Percentiles rank a stretch among this genome's conserved stretches.
Conservation (phyloP, 164 flowering plant species). For the Piper betle region DNA sequence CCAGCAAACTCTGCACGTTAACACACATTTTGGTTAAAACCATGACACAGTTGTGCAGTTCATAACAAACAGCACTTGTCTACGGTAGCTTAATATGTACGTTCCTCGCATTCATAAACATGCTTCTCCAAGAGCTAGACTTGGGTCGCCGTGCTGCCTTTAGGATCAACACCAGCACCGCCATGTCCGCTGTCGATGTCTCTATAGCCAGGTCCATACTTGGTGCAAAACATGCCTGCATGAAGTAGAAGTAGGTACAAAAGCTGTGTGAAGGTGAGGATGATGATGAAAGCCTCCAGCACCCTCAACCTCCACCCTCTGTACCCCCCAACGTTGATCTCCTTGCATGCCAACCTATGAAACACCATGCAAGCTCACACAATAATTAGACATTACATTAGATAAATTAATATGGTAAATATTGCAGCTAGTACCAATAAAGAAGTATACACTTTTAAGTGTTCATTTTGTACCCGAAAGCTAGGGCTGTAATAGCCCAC, state of each 20-base stretch:
- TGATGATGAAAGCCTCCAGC: conserved; percentile 60
- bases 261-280: conserved; percentile 53
- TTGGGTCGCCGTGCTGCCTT: neutral
- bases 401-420: neutral
- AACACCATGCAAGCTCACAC: neutral
- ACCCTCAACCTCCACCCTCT: conserved; percentile 86
- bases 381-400: neutral
- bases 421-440: neutral
- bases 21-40: too few species aligned
- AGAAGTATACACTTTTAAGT: neutral
- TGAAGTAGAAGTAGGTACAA: conserved; percentile 51
- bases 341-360: conserved; percentile 72
- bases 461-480: conserved; percentile 46
- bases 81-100: neutral
- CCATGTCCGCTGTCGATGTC: conserved; percentile 40
- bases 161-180: conserved; percentile 11
- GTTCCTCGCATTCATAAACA: too few species aligned
- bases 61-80: too few species aligned
- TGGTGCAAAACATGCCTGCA: conserved; percentile 62
- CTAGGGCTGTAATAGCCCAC: conserved; percentile 79
- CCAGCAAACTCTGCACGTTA: too few species aligned
- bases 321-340: conserved; percentile 57
- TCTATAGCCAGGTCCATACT: conserved; percentile 66
- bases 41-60: too few species aligned
- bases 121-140: neutral